Evolutionary conservation across 108 stramenopile species (phyloP), one percentile per base, ranked within the genome.

Genomic region (Skeletonema tropicum): DNA sequence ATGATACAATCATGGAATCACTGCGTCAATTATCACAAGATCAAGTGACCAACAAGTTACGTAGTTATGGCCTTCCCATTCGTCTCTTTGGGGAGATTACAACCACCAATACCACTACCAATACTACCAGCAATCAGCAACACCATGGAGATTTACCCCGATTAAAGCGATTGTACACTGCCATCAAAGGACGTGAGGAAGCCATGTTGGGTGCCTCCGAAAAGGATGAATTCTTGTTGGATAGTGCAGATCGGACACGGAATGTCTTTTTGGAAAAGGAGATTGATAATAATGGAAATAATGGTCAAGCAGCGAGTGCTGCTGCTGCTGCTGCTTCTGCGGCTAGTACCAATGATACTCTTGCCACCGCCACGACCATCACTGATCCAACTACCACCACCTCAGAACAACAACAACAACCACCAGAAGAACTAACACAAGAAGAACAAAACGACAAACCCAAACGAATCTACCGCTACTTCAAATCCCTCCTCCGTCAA

Each of bases 401-500:
- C 60, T 21, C n/a, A n/a, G n/a, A n/a, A n/a, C n/a, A 70, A 13
- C 12, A 26, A 15, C 41, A 14, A 29, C n/a, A 33, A n/a, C 26
- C 12, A 17, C 23, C 49, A 49, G 61, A 55, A 61, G 10, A 45
- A 29, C n/a, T 46, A 25, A 66, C 79, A 13, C 64, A 77, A 30
- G 87, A 87, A 57, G 76, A 75, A 8, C 38, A 11, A 48, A 76
- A 76, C 58, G 86, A 90, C 79, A 85, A 86, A 38, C 88, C 89
- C 67, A 90, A 91, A 64, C 58, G 57, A 9, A 89, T 96, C 15
- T 88, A 93, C 61, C 75, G 80, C 35, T 98, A 88, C 74, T 93
- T 97, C 82, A 94, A 94, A 76, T 70, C 77, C 17, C 85, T 96
- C 14, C 63, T 98, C 46, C 87, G 88, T 26, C 77, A 92, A 63